These are phyloP conservation scores for Phytopythium delawarense DNA, from an alignment of 352 stramenopile genomes.

Conservation along the genomic window DNA sequence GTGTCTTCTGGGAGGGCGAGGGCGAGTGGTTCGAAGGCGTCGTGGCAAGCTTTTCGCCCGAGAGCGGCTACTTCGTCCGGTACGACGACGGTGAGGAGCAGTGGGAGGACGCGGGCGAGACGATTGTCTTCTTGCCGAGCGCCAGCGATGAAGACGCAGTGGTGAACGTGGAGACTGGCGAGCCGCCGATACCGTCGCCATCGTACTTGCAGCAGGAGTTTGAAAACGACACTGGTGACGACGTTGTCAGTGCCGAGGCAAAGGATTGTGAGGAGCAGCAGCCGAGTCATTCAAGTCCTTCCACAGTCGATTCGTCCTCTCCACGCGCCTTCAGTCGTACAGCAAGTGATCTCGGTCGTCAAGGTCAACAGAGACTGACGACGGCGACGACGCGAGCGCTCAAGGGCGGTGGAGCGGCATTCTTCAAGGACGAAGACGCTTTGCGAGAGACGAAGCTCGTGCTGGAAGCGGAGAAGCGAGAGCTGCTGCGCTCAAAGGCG, in stretches of 20 bases:
- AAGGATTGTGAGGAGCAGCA: slow-evolving; percentile 2
- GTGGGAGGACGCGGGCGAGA: slow-evolving; percentile 44
- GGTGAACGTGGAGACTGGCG: slow-evolving; percentile 9
- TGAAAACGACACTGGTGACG: slow-evolving; percentile 15
- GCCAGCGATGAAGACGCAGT: not conserved
- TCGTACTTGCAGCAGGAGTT: slow-evolving; percentile 18
- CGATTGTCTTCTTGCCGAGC: not conserved
- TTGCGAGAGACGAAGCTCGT: slow-evolving; percentile 33
- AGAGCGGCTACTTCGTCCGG: slow-evolving; percentile 51
- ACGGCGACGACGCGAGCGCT: slow-evolving; percentile 10
- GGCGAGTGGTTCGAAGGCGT: slow-evolving; percentile 61
- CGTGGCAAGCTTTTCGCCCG: slow-evolving; percentile 23
- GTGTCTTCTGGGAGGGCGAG: slow-evolving; percentile 69
- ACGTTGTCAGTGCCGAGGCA: not conserved
- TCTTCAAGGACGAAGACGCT: slow-evolving; percentile 57
- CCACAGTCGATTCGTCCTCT: not conserved
- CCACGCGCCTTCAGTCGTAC: not conserved
- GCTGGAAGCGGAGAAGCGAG: slow-evolving; percentile 35
- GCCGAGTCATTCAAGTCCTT: not conserved
- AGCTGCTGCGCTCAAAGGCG: slow-evolving; percentile 28
- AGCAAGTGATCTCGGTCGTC: too few species aligned
- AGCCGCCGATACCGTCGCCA: slow-evolving; percentile 9
- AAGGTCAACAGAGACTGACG: not conserved
- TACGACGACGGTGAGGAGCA: slow-evolving; percentile 78
- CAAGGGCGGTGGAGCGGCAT: slow-evolving; percentile 19